These are phyloP conservation scores for Syncephalastrum contaminatum DNA, from an alignment of 371 early-diverging fungal species.

Conservation along the genomic window DNA sequence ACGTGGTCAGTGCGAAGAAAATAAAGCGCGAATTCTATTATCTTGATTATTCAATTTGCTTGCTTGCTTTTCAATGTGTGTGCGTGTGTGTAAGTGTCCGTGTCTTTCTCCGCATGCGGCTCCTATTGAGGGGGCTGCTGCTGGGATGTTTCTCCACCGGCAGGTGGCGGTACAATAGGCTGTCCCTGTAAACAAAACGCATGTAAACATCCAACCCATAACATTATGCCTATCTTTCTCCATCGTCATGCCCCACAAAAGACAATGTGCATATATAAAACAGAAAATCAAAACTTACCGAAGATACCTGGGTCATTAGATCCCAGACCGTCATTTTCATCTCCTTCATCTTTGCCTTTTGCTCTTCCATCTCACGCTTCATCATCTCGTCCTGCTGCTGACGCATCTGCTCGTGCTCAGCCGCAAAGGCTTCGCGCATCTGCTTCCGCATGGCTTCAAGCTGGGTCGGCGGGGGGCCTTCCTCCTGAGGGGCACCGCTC, in stretches of 20 bases:
- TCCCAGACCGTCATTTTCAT: slow-evolving; percentile 76
- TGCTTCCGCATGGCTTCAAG: slow-evolving; percentile 60
- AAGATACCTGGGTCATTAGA: slow-evolving; percentile 54
- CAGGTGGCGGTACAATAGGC: slow-evolving; percentile 20
- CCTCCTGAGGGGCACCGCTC: slow-evolving; percentile 30
- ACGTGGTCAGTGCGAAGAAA: slow-evolving; percentile 9
- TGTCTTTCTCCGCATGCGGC: neutral
- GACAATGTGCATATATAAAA: neutral
- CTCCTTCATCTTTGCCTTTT: slow-evolving; percentile 58
- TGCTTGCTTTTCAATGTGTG: neutral
- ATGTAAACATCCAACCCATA: neutral
- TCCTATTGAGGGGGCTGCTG: slow-evolving; percentile 11
- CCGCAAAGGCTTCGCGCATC: slow-evolving; percentile 57
- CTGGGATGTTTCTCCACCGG: slow-evolving; percentile 4
- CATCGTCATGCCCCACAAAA: neutral
- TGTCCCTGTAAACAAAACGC: slow-evolving; percentile 12
- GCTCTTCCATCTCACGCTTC: slow-evolving; percentile 57
- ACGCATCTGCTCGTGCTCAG: slow-evolving; percentile 52
- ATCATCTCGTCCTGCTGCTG: slow-evolving; percentile 55
- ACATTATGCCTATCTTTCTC: no score
- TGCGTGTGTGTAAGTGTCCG: neutral
- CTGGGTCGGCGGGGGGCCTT: slow-evolving; percentile 50
- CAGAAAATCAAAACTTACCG: slow-evolving; percentile 25
- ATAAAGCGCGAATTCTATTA: neutral
- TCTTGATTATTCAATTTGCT: neutral